Percentiles rank a stretch among this genome's conserved stretches.
phyloP scores from a whole-genome alignment of 2,329 filamentous ascomycete genomes.

The Penicillium thymicola region DNA sequence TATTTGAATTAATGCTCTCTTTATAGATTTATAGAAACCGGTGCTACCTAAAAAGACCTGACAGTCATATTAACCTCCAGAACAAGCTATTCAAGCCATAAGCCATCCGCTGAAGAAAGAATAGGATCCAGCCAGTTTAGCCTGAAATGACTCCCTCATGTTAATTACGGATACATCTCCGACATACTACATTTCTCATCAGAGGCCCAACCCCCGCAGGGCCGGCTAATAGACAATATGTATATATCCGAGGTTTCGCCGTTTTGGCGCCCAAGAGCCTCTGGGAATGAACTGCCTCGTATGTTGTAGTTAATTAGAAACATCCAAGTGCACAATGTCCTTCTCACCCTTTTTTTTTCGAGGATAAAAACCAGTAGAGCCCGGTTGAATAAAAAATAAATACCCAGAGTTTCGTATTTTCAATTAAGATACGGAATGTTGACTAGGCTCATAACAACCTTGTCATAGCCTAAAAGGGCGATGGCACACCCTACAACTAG shows the following conservation, averaged over 20 bases:
- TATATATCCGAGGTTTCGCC: background rate
- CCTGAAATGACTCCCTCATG: background rate
- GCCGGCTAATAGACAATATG: background rate
- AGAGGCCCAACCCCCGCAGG: background rate
- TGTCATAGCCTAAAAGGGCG: background rate
- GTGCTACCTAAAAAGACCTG: background rate
- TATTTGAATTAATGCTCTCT: background rate
- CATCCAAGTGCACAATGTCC: background rate
- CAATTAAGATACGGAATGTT: background rate
- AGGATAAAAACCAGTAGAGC: background rate
- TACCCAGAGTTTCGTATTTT: background rate
- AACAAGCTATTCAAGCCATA: conserved; percentile 1
- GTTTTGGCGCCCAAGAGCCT: background rate
- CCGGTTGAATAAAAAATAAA: background rate
- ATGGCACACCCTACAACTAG: background rate
- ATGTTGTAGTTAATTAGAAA: background rate
- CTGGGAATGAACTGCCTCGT: background rate
- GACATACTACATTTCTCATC: background rate
- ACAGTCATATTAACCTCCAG: background rate
- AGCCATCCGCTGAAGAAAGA: background rate
- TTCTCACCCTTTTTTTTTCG: background rate
- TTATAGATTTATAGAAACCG: background rate
- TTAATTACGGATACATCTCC: too few relatives aligned
- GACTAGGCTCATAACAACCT: background rate
- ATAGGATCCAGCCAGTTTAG: background rate